Evolutionary conservation across 129 eudicot species (phyloP).

Genomic region (Escallonia herrerae): DNA sequence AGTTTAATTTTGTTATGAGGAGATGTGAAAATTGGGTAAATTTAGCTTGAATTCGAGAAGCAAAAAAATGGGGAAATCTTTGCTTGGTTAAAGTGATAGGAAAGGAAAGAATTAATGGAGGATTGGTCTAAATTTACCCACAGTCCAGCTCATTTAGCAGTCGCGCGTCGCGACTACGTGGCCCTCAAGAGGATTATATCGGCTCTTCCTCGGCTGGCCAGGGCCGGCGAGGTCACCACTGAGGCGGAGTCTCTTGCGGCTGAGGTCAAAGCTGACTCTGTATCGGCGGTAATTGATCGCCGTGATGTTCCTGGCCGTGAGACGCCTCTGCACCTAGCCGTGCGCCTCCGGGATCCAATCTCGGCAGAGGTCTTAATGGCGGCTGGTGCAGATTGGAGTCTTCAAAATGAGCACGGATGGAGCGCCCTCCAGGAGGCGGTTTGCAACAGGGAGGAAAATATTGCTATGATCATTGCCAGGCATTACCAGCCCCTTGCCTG

Average conservation of each 20-base stretch:
- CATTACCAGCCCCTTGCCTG: slow-evolving; percentile 95
- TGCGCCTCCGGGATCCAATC: slow-evolving; percentile 58
- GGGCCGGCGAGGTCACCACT: slow-evolving; percentile 66
- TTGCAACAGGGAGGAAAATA: slow-evolving; percentile 77
- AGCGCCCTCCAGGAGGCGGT: slow-evolving; percentile 97
- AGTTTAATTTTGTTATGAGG: background rate
- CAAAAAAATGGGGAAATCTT: slow-evolving; percentile 12
- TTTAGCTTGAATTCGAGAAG: background rate
- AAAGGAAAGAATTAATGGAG: slow-evolving; percentile 40
- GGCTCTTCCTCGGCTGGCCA: slow-evolving; percentile 54
- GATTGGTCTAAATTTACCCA: slow-evolving; percentile 65
- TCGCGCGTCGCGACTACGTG: slow-evolving; percentile 49
- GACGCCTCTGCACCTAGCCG: slow-evolving; percentile 88
- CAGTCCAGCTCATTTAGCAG: slow-evolving; percentile 87
- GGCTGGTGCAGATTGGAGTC: slow-evolving; percentile 99
- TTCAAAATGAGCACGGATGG: slow-evolving; percentile 95
- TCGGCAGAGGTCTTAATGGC: slow-evolving; percentile 86
- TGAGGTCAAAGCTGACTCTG: slow-evolving; percentile 71
- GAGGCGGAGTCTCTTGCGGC: slow-evolving; percentile 78
- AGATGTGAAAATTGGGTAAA: slow-evolving; percentile 14
- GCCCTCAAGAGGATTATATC: slow-evolving; percentile 44
- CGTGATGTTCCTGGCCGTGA: slow-evolving; percentile 91
- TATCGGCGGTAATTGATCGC: slow-evolving; percentile 62
- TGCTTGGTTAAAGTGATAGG: slow-evolving; percentile 7
- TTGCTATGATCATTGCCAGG: slow-evolving; percentile 88